Percentiles rank a stretch among this genome's conserved stretches.
Conservation (phyloP, 163 green algal species). For the Trebouxia gelatinosa region DNA sequence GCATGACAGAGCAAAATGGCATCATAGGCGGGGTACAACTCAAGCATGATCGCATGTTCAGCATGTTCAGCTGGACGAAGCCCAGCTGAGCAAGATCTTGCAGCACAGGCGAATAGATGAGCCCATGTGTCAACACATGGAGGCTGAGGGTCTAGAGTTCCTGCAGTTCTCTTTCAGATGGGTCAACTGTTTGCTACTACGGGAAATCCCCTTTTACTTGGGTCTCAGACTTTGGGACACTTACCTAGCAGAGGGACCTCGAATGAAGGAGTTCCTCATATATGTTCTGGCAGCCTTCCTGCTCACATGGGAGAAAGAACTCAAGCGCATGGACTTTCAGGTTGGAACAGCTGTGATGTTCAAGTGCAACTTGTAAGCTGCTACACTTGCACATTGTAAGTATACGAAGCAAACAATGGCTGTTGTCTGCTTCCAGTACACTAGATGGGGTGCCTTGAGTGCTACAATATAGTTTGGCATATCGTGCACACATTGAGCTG, state of each 20-base stretch:
- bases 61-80: neutral
- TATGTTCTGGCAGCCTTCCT: conserved; percentile 86
- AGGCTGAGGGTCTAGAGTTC: conserved; percentile 88
- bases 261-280: conserved; percentile 90
- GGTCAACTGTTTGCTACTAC: conserved; percentile 96
- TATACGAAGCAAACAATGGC: neutral
- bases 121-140: conserved; percentile 72
- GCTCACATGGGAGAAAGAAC: conserved; percentile 69
- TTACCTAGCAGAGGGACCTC: conserved; percentile 87
- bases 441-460: no score
- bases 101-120: conserved; percentile 75
- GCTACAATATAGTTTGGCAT: no score
- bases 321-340: conserved; percentile 88
- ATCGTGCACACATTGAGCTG: no score
- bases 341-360: neutral
- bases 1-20: neutral
- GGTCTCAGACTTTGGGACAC: conserved; percentile 91
- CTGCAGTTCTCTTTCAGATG: conserved; percentile 98
- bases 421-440: neutral
- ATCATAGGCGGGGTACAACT: neutral
- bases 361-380: neutral
- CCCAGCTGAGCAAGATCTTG: neutral
- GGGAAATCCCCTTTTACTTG: conserved; percentile 84
- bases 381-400: neutral
- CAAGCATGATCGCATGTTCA: neutral